Evolutionary conservation across 108 stramenopile species (phyloP), one percentile per base, ranked within the genome.

Genomic region (Ochromonas danica): DNA sequence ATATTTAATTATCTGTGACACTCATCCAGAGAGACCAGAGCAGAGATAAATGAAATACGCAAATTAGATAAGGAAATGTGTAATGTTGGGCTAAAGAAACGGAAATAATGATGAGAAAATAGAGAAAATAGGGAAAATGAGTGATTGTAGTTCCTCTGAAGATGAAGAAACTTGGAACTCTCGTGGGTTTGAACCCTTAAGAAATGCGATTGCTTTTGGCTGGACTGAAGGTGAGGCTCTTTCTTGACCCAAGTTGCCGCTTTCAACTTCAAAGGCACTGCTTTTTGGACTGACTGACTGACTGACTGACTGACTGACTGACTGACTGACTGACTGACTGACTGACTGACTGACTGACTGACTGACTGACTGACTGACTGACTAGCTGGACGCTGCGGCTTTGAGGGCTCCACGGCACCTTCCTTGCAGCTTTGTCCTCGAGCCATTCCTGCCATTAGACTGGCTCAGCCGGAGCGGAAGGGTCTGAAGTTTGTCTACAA

Each of bases 141-240:
- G 6, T 51, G 3, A 67, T 36, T 67, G 25, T 36, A 10, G 31
- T 25, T 67, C 63, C 14, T 22, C 63, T 28, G 63, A 67, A 31
- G 63, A 67, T 33, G 63, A 67, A 10, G 63, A 67, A 67, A 67
- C 6, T 14, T 67, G 63, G 63, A 51, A 14, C 6, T 6, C 45
- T 51, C 45, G 22, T 6, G 22, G 45, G 6, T 14, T 14, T 51
- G 63, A 67, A 28, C 63, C 63, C 17, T 28, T 67, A 67, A 33
- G 3, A 31, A 67, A 67, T 67, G 3, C 10, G 10, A 10, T 67
- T 3, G 6, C 63, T 28, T 67, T 67, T 67, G 63, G 63, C 30
- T 67, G 63, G 63, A 28, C 25, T 3, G 63, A 67, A 67, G 63
- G 63, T 67, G 22, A n/a, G n/a, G n/a, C n/a, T n/a, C n/a, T n/a